Percentiles rank a stretch among this genome's conserved stretches.
phyloP scores from a whole-genome alignment of 352 stramenopile species.

The Globisporangium cederbergense region DNA sequence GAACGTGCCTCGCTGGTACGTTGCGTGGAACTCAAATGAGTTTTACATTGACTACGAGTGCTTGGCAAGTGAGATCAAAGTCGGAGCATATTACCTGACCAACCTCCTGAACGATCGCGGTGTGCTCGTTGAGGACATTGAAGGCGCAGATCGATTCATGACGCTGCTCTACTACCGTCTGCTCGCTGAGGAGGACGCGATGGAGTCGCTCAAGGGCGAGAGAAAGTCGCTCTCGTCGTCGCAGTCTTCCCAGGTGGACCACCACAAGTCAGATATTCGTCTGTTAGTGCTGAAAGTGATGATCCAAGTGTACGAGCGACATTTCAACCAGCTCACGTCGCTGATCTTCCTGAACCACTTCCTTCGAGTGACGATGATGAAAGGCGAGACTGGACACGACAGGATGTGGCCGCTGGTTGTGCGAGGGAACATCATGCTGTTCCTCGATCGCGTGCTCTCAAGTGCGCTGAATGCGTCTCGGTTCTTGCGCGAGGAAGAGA shows the following conservation, averaged over 20 bases:
- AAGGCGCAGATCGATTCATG: slow-evolving; percentile 77
- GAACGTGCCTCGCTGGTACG: slow-evolving; percentile 75
- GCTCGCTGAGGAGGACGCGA: slow-evolving; percentile 57
- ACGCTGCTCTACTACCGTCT: slow-evolving; percentile 84
- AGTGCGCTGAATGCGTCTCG: slow-evolving; percentile 77
- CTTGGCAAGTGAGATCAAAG: slow-evolving; percentile 69
- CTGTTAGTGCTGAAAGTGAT: slow-evolving; percentile 84
- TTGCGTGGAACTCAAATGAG: slow-evolving; percentile 87
- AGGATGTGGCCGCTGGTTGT: slow-evolving; percentile 69
- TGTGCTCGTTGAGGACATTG: slow-evolving; percentile 76
- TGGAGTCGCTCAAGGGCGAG: slow-evolving; percentile 8
- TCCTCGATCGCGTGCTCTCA: slow-evolving; percentile 77
- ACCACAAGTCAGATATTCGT: slow-evolving; percentile 70
- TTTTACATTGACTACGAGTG: slow-evolving; percentile 79
- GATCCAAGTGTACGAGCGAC: slow-evolving; percentile 83
- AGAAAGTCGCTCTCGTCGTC: slow-evolving; percentile 27
- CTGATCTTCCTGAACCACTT: slow-evolving; percentile 83
- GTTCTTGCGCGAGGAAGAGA: slow-evolving; percentile 69
- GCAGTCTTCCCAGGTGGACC: slow-evolving; percentile 23
- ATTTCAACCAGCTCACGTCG: slow-evolving; percentile 74
- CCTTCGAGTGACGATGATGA: slow-evolving; percentile 77
- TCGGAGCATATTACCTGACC: slow-evolving; percentile 81
- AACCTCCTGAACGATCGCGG: slow-evolving; percentile 80
- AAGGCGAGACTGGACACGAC: slow-evolving; percentile 33
- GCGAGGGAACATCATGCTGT: slow-evolving; percentile 81